Percentiles rank a stretch among this genome's conserved stretches.
Evolutionary conservation across 306 rosid species (phyloP).

Genomic region (Malus asiatica): DNA sequence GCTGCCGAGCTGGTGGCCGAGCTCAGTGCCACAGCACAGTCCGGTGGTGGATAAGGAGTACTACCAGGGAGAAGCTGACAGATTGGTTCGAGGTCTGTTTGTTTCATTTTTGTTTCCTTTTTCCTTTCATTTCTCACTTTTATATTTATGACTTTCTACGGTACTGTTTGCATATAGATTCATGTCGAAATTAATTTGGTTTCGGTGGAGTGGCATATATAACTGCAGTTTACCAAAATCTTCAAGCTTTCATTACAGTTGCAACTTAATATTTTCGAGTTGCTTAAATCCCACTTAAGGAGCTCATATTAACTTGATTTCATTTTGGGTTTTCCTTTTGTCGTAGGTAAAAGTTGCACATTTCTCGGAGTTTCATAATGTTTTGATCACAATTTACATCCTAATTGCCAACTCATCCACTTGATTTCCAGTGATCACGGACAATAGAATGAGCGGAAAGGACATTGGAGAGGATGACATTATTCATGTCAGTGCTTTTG

Average conservation of each 20-base stretch:
- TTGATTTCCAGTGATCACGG: slow-evolving; percentile 75
- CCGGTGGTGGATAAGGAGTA: slow-evolving; percentile 26
- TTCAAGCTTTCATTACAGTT: not conserved
- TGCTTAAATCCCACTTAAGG: not conserved
- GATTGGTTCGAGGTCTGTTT: slow-evolving; percentile 61
- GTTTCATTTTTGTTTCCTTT: not conserved
- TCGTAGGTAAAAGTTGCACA: slow-evolving; percentile 37
- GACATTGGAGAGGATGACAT: slow-evolving; percentile 75
- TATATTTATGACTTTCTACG: not conserved
- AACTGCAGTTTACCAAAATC: not conserved
- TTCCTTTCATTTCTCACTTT: not conserved
- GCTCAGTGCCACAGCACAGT: not conserved
- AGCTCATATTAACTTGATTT: not conserved
- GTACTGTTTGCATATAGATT: too few species aligned
- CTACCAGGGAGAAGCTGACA: slow-evolving; percentile 57
- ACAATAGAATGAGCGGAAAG: slow-evolving; percentile 70
- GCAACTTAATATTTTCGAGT: not conserved
- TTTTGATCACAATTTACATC: slow-evolving; percentile 33
- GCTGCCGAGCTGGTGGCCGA: slow-evolving; percentile 92
- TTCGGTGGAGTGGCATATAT: too few species aligned
- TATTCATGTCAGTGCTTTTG: slow-evolving; percentile 56
- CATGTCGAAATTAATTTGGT: too few species aligned
- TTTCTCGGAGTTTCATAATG: slow-evolving; percentile 32
- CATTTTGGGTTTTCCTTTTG: not conserved
- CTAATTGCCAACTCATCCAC: slow-evolving; percentile 43